Percentiles rank a stretch among this genome's conserved stretches.
Evolutionary conservation across 2,329 filamentous ascomycete genomes (phyloP).

Genomic region (Aureobasidium sp.): DNA sequence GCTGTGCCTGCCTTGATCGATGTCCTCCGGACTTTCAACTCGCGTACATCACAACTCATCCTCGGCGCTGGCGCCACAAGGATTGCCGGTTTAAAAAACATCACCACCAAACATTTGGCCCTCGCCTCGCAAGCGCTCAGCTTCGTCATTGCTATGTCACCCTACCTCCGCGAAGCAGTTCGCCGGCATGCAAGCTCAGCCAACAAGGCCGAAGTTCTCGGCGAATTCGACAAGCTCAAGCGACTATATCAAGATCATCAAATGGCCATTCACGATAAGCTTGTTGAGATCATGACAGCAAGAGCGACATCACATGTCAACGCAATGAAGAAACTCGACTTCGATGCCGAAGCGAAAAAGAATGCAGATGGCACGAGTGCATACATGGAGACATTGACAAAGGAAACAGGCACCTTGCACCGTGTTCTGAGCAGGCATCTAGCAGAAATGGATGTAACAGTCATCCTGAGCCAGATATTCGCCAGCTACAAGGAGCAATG

Average conservation of each 20-base stretch:
- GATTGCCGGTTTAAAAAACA: slow-evolving; percentile 87
- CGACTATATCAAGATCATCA: slow-evolving; percentile 83
- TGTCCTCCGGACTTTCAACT: slow-evolving; percentile 91
- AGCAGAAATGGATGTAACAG: slow-evolving; percentile 64
- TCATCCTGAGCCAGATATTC: slow-evolving; percentile 85
- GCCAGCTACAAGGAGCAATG: slow-evolving; percentile 74
- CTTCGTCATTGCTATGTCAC: slow-evolving; percentile 80
- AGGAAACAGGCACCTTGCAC: slow-evolving; percentile 79
- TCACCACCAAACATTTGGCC: slow-evolving; percentile 90
- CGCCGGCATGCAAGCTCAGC: slow-evolving; percentile 60
- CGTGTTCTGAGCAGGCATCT: slow-evolving; percentile 77
- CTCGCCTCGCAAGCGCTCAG: slow-evolving; percentile 82
- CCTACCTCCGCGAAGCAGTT: slow-evolving; percentile 85
- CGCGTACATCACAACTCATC: slow-evolving; percentile 90
- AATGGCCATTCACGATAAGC: slow-evolving; percentile 81
- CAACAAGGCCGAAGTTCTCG: slow-evolving; percentile 39
- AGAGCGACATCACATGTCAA: slow-evolving; percentile 68
- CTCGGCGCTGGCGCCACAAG: slow-evolving; percentile 86
- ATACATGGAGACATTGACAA: slow-evolving; percentile 82
- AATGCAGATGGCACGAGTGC: slow-evolving; percentile 40
- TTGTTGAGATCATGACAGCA: slow-evolving; percentile 85
- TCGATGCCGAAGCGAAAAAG: slow-evolving; percentile 50
- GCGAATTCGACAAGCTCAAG: slow-evolving; percentile 83
- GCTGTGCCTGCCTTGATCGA: slow-evolving; percentile 73
- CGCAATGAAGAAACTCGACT: slow-evolving; percentile 66